phyloP scores from a whole-genome alignment of 805 yeast genomes.

The Pichia ethanolica region DNA sequence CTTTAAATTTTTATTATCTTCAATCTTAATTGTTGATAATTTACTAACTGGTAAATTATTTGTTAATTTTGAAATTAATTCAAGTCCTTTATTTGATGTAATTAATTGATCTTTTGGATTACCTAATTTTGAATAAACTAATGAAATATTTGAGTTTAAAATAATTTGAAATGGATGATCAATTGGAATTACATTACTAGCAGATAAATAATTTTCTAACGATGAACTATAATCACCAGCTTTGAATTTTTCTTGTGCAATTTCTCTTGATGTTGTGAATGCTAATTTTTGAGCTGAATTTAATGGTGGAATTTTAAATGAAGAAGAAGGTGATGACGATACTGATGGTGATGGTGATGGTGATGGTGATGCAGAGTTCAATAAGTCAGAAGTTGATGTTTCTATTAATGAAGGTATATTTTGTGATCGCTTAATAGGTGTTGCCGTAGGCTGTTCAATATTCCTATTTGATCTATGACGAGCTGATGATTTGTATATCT shows the following conservation, averaged over 20 bases:
- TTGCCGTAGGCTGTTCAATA: no score
- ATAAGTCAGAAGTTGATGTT: background rate
- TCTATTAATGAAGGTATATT: background rate
- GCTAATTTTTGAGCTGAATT: constrained; percentile 22
- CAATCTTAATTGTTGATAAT: constrained; percentile 27
- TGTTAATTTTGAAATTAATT: constrained; percentile 27
- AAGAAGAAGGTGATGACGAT: background rate
- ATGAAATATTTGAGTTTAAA: constrained; percentile 68
- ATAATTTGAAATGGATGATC: constrained; percentile 61
- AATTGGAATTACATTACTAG: constrained; percentile 45
- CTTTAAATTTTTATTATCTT: constrained; percentile 47
- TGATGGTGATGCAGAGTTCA: no score
- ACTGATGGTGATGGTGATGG: background rate
- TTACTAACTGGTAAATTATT: constrained; percentile 11
- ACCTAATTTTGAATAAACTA: constrained; percentile 61
- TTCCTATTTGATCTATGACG: constrained; percentile 3
- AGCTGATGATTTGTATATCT: constrained; percentile 18
- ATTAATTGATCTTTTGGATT: constrained; percentile 47
- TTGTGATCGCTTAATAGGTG: background rate
- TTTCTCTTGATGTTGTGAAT: constrained; percentile 41
- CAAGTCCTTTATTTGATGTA: constrained; percentile 42
- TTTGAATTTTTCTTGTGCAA: constrained; percentile 58
- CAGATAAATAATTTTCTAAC: constrained; percentile 45
- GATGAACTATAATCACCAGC: constrained; percentile 81
- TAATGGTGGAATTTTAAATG: constrained; percentile 15